Base-by-base conservation (phyloP, 2,329 filamentous ascomycete species). In the Aspergillus intermedius region DNA sequence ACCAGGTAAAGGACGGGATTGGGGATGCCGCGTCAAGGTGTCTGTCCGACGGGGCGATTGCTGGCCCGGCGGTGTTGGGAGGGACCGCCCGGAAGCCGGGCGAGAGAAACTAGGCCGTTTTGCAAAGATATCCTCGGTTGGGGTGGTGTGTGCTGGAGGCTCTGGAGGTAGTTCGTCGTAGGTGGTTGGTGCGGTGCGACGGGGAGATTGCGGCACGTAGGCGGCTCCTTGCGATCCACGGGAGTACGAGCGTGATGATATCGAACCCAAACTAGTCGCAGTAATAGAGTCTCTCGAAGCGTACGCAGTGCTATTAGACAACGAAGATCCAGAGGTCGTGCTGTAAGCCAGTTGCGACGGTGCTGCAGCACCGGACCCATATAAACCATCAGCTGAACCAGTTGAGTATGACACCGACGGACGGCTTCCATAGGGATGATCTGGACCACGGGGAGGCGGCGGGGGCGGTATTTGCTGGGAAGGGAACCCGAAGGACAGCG, bases 1-100 rank as follows among this genome's bases (percentile, higher is more conserved):
- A 0, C 78, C 78, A 2, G 81, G 81, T n/a, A 83, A 69, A 30
- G 81, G 80, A 21, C 81, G 71, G 7, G 77, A 65, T 43, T 79
- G 75, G 6, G 77, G 79, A 62, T 83, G 79, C 47, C 79, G 75
- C 19, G 73, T 76, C 6, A 77, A 58, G 0, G 79, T 80, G 53
- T 77, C 74, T 2, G 72, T 74, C 54, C 77, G 71, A 48, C 75
- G 71, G 13, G 76, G 76, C 1, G 73, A 74, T 51, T 77, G 76
- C 34, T 77, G 75, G 40, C 74, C 72, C 9, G 78, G 74, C 4
- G 79, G 77, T 1, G 68, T 66, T 57, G 74, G 58, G 56, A 75
- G 50, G 59, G 74, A 58, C 55, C 71, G 63, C 12, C 64, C 66
- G 19, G 68, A 59, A 10, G 62, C 61, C 6, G 61, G 49, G 25